Evolutionary conservation across 495 filamentous ascomycete genomes (phyloP), one percentile per base, ranked within the genome.

Genomic region (Chlorociboria aeruginascens): DNA sequence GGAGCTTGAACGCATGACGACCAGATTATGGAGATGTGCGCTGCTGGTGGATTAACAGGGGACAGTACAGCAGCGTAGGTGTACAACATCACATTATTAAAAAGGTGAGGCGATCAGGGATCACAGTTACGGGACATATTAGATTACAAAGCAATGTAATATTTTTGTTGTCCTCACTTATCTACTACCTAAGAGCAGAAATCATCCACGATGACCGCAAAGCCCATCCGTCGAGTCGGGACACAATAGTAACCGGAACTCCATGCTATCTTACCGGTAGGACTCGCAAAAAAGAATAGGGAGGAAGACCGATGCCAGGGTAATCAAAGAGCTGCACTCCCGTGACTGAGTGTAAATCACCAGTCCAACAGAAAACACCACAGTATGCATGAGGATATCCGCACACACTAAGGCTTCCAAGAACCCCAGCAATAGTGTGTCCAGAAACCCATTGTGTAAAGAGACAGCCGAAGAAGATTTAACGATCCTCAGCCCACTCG

Each of bases 401-500:
- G 20, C 20, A 25, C 32, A 45, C 31, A 12, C 11, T 40, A 30
- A 25, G 41, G 48, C 20, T 38, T 30, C 9, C 17, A 25, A 25
- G 20, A 25, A 25, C 1, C 20, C 1, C 20, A 25, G 20, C 20
- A 4, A 25, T 25, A 25, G 20, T 25, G 20, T 25, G 20, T 25
- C 2, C 4, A 4, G 20, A 25, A 4, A 25, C 20, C 20, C 20
- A 25, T 25, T 25, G 20, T 25, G 20, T 25, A 25, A 25, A 25
- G 20, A 25, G 20, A 2, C 20, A 25, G 4, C 29, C 31, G 11
- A 32, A 11, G 39, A 28, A 8, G 8, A 33, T 45, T 61, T 67
- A 77, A 51, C 73, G 71, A 52, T 88, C 83, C 72, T 88, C 83
- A 39, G 83, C 83, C 83, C 83, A 87, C 68, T 87, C 83, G 62